Percentiles rank a stretch among this genome's conserved stretches.
Evolutionary conservation across 2,329 filamentous ascomycete genomes (phyloP).

Genomic region (Penicillium sp.): DNA sequence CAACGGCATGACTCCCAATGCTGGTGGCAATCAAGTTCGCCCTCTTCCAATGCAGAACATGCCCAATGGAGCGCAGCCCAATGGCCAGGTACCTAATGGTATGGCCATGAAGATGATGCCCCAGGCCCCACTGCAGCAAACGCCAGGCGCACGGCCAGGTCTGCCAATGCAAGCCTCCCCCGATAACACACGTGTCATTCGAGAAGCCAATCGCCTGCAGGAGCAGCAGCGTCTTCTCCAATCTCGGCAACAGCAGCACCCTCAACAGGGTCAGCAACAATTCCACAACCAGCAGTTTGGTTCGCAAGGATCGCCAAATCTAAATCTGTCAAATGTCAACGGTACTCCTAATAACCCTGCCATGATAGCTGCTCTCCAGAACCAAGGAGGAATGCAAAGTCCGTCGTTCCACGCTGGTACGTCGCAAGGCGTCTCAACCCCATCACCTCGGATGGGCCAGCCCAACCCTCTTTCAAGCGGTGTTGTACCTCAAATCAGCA

Average conservation of each 20-base stretch:
- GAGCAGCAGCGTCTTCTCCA: constrained; percentile 63
- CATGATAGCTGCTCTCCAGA: constrained; percentile 47
- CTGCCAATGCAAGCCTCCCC: constrained; percentile 56
- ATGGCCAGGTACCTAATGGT: constrained; percentile 54
- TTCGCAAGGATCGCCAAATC: constrained; percentile 44
- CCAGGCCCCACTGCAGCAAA: constrained; percentile 59
- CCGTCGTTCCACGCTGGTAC: constrained; percentile 44
- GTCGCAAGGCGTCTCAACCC: constrained; percentile 42
- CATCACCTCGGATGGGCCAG: constrained; percentile 50
- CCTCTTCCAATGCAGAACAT: constrained; percentile 45
- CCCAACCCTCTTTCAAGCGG: constrained; percentile 54
- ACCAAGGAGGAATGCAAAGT: constrained; percentile 44
- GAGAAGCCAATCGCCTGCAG: constrained; percentile 50
- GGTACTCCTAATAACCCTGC: constrained; percentile 43
- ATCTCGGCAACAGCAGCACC: constrained; percentile 43
- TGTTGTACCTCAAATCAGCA: constrained; percentile 56
- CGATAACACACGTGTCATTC: constrained; percentile 49
- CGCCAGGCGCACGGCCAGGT: constrained; percentile 38
- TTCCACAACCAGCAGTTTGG: constrained; percentile 43
- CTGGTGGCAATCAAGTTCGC: constrained; percentile 39
- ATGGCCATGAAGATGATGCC: constrained; percentile 57
- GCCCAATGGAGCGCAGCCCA: constrained; percentile 43
- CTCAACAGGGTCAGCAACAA: constrained; percentile 35
- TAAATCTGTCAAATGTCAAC: constrained; percentile 45
- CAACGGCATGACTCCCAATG: constrained; percentile 45